Evolutionary conservation across 2,329 filamentous ascomycete genomes (phyloP), one percentile per base, ranked within the genome.

Genomic region (Penicillium psychrosexuale): DNA sequence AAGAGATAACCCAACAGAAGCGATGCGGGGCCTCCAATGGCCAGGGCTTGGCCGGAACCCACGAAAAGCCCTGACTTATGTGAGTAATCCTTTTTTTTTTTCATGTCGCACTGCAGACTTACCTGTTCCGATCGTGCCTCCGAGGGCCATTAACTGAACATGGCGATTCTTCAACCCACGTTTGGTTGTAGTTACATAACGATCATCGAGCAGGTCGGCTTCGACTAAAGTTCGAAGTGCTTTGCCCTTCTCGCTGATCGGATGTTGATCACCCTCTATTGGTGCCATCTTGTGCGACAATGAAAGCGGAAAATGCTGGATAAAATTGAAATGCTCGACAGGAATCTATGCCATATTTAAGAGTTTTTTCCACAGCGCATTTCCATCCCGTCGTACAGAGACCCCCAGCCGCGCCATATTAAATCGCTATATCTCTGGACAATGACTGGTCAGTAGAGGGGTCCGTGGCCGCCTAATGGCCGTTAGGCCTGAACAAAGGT

Each of bases 81-180:
- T 45, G 13, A 37, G 15, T 22, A n/a, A 31, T 27, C 19, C 6
- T 19, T 15, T 3, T 5, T 3, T 5, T 19, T 17, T 51, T 17
- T 2, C 7, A 22, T 8, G 38, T 22, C 37, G 40, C 8, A 24
- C 8, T 9, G 8, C 11, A n/a, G 4, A 28, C 56, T 39, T 15
- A 63, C 61, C 81, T 3, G 80, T 82, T 38, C 79, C 78, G 55
- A 84, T 84, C 5, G 81, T 82, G 54, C 82, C 82, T 51, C 82
- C 81, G 13, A 85, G 75, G 13, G 82, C 82, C 75, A 78, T 73
- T 61, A 74, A 69, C 58, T 76, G 73, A 13, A 75, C 72, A 66
- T 76, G 74, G 50, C 75, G 71, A 34, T 66, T 75, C 53, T 75
- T 75, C 37, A 77, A 65, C 9, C 74, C 74, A 37, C 75, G 73